A percentile compares a stretch with the other conserved stretches of the same genome.
These are phyloP conservation scores for Alternaria longipes DNA, from an alignment of 2,329 filamentous ascomycete genomes.

Conservation along the genomic window DNA sequence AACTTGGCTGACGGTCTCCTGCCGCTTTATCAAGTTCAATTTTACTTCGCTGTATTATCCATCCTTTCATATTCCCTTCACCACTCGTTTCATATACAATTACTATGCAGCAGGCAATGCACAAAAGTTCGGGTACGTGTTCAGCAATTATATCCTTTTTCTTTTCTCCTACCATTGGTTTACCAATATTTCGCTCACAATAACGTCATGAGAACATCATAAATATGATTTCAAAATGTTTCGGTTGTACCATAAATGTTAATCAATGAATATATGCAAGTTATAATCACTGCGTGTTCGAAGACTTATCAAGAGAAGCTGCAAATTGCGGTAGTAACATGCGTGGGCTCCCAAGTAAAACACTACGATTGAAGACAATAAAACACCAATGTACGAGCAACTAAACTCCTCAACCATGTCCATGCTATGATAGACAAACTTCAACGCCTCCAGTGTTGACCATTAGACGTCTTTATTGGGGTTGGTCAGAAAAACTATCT, in stretches of 20 bases:
- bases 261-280: background rate
- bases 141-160: background rate
- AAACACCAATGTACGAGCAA: too few species aligned
- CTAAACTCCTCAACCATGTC: too few species aligned
- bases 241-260: background rate
- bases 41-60: background rate
- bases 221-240: background rate
- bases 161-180: background rate
- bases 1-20: background rate
- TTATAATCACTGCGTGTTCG: too few species aligned
- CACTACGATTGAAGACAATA: too few species aligned
- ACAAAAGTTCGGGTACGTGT: background rate
- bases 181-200: accelerated
- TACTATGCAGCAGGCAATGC: background rate
- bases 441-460: background rate
- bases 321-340: too few species aligned
- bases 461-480: background rate
- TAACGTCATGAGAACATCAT: too few species aligned
- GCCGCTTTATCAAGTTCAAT: background rate
- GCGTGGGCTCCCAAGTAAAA: too few species aligned
- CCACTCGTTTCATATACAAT: background rate
- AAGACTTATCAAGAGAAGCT: too few species aligned
- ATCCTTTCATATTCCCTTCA: background rate
- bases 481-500: background rate
- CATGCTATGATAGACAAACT: too few species aligned